Base-by-base conservation (phyloP, 192 early-diverging fungal genomes). In the Rhizophagus clarus region DNA sequence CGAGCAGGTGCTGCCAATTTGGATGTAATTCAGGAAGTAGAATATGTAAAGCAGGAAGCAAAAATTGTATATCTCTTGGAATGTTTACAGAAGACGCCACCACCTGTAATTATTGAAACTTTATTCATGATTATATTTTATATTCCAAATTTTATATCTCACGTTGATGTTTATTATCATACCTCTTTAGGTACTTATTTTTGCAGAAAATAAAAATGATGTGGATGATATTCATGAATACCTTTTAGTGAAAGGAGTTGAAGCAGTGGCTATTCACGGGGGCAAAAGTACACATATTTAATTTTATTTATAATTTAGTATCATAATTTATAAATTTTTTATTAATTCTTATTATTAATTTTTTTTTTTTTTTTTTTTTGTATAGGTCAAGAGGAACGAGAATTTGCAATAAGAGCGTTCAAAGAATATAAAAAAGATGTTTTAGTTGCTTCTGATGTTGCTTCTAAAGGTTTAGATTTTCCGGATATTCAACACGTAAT, bases 141-240 rank as follows among this genome's bases (percentile, higher is more conserved):
- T 51, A 17, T 51, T 51, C 17, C 1, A 0, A 11, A 47, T 51
- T 51, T 51, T 51, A 51, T 14, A 51, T 51, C 24, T 3, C 24
- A 64, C 26, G 12, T 28, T 24, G 11, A 63, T 63, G 17, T 32
- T n/a, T 24, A 47, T 14, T 17, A n/a, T 72, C 2, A 11, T n/a
- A 56, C 40, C 4, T 61, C 29, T 66, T 17, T 79, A 90, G 89
- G 93, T 97, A 0, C 85, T 99, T 32, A 94, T 99, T 42, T 99
- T 99, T 91, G 96, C 97, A 14, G 98, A 99, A 78, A 99, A 98
- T 86, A 98, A 99, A 72, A 95, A 97, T 85, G 98, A 99, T 83
- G 98, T 99, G 9, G 98, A 99, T 79, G 97, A 99, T 83, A 98
- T 99, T 60, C 95, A 98, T 75, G 97, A 99, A 82, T 99, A 97